Evolutionary conservation across 2,329 filamentous ascomycete species (phyloP).

Genomic region (Biscogniauxia sp.): DNA sequence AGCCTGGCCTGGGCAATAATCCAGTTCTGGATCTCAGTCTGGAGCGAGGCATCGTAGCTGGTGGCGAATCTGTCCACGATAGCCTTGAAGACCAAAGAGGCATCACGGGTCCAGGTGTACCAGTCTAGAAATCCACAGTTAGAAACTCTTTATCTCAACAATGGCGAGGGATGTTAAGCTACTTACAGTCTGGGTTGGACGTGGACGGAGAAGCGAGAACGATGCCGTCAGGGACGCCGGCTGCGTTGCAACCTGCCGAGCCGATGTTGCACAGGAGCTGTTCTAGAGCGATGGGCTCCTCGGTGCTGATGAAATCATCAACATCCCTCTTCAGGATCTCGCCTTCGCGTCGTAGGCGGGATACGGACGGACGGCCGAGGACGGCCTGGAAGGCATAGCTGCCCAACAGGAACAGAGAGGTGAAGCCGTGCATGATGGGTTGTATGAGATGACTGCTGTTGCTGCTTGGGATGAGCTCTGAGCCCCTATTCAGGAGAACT

Average conservation of each 20-base stretch:
- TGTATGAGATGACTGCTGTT: constrained; percentile 27
- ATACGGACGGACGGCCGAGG: constrained; percentile 43
- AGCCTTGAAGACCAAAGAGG: constrained; percentile 66
- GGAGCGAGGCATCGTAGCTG: constrained; percentile 56
- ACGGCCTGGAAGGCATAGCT: constrained; percentile 50
- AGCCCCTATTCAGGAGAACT: constrained; percentile 16
- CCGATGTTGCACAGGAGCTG: constrained; percentile 61
- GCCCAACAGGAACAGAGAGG: constrained; percentile 50
- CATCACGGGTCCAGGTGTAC: constrained; percentile 77
- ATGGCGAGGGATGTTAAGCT: not conserved
- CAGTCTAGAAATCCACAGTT: constrained; percentile 53
- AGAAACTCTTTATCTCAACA: constrained; percentile 5
- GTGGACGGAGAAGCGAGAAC: constrained; percentile 58
- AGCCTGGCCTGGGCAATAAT: constrained; percentile 64
- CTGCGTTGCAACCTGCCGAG: constrained; percentile 47
- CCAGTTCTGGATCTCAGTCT: constrained; percentile 64
- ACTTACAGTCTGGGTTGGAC: constrained; percentile 54
- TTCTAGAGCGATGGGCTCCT: constrained; percentile 50
- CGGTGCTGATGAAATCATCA: constrained; percentile 50
- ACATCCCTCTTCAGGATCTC: constrained; percentile 46
- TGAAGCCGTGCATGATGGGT: constrained; percentile 50
- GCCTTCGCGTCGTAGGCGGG: constrained; percentile 32
- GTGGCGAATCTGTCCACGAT: constrained; percentile 64
- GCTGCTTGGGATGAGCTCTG: constrained; percentile 12
- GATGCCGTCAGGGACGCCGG: constrained; percentile 47